Evolutionary conservation across 345 rosid species (phyloP), one percentile per base, ranked within the genome.

Genomic region (Hevea brasiliensis): DNA sequence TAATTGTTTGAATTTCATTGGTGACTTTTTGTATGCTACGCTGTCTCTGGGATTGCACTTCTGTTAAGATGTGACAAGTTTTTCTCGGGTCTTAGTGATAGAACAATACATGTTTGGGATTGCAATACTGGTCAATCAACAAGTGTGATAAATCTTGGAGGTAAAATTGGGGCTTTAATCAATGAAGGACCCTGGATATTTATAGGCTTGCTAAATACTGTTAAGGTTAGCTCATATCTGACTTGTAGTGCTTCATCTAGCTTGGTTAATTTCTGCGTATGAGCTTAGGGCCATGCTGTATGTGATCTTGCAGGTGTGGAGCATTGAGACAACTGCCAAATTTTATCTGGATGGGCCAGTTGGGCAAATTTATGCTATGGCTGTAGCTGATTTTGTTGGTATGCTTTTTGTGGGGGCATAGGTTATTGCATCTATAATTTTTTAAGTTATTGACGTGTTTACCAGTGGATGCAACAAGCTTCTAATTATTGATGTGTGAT

Each of bases 171-270:
- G 11, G 86, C 80, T 57, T 67, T 89, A 57, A 80, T 81, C 4
- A 82, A 78, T 42, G 89, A 73, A 74, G 91, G 89, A 18, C 73
- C 84, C 10, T 89, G 96, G 96, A 80, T 87, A 13, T 89, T 90
- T 66, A 63, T 84, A 35, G 91, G 91, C 78, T 71, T 90, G 75
- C 87, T 78, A 20, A 81, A 86, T 69, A 72, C 65, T 7, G 74
- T 90, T n/a, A 87, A 88, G 90, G 95, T 84, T 47, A 56, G 71
- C 61, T 77, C 5, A 21, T 42, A 18, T 5, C 10, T 23, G 3
- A n/a, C n/a, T n/a, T n/a, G n/a, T n/a, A n/a, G n/a, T n/a, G n/a
- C n/a, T n/a, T n/a, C n/a, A n/a, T n/a, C 29, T 67, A 3, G 37
- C 14, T 50, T 48, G 8, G 55, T 67, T 37, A 44, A 13, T 32